Conservation (phyloP, 768 basidiomycete genomes). For the Calocybe cyanea region DNA sequence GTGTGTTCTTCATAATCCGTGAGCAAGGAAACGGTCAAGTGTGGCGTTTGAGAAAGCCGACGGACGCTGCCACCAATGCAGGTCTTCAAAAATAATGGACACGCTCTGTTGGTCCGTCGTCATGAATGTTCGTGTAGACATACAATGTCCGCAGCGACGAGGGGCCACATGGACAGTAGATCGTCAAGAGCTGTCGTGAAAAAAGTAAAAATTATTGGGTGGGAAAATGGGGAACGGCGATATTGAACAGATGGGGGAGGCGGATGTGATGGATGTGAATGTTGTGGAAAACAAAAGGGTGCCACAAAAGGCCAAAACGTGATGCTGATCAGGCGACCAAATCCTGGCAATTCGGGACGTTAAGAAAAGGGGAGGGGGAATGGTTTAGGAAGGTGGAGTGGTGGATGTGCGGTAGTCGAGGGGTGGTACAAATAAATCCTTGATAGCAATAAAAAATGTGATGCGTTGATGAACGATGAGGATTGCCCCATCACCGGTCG, state of each 20-base stretch:
- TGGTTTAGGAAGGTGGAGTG: slow-evolving; percentile 5
- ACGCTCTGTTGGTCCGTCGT: slow-evolving; percentile 5
- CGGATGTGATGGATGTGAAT: slow-evolving; percentile 7
- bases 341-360: slow-evolving; percentile 13
- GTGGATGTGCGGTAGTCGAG: slow-evolving; percentile 4
- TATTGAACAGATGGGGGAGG: slow-evolving; percentile 14
- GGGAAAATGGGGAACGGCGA: slow-evolving; percentile 23
- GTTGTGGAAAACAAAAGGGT: too few relatives aligned
- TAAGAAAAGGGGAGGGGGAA: background rate
- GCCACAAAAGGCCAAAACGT: slow-evolving; percentile 6
- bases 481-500: slow-evolving; percentile 15
- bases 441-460: slow-evolving; percentile 46
- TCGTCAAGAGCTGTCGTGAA: background rate
- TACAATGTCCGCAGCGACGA: slow-evolving; percentile 31
- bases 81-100: slow-evolving; percentile 22
- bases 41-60: slow-evolving; percentile 17
- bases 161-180: slow-evolving; percentile 6
- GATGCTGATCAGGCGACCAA: slow-evolving; percentile 43
- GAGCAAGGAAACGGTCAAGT: slow-evolving; percentile 6
- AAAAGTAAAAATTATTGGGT: slow-evolving; percentile 8
- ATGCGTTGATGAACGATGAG: slow-evolving; percentile 25
- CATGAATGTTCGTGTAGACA: slow-evolving; percentile 23
- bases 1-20: slow-evolving; percentile 18
- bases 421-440: slow-evolving; percentile 32
- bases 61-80: slow-evolving; percentile 25